These are phyloP conservation scores for Cadophora gregata DNA, from an alignment of 2,329 filamentous ascomycete species.

Conservation along the genomic window DNA sequence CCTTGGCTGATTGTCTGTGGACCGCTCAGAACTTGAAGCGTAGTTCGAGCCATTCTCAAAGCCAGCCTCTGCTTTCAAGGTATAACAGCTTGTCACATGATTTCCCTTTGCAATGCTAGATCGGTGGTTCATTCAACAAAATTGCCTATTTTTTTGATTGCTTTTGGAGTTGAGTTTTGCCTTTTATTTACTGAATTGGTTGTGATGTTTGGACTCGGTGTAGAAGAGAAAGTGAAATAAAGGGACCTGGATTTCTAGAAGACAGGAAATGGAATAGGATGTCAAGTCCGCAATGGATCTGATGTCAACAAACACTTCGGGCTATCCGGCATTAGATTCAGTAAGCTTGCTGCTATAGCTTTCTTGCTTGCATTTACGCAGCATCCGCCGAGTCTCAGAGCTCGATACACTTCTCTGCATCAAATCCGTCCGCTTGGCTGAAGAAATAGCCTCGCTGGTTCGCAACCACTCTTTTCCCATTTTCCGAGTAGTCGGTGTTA, in stretches of 20 bases:
- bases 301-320: not conserved
- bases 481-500: constrained; percentile 47
- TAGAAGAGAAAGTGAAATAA: too few relatives aligned
- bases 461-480: constrained; percentile 47
- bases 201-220: too few relatives aligned
- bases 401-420: constrained; percentile 21
- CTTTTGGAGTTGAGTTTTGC: too few relatives aligned
- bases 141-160: too few relatives aligned
- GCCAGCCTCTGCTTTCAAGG: too few relatives aligned
- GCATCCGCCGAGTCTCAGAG: not conserved
- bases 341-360: not conserved
- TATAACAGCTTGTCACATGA: not conserved
- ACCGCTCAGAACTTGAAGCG: too few relatives aligned
- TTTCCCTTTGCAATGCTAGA: not conserved
- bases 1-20: too few relatives aligned
- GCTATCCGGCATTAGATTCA: not conserved
- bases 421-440: constrained; percentile 18
- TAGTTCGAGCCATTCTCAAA: too few relatives aligned
- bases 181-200: too few relatives aligned
- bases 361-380: not conserved
- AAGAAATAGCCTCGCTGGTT: constrained; percentile 50
- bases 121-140: too few relatives aligned
- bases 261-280: too few relatives aligned
- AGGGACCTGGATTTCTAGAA: too few relatives aligned
- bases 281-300: not conserved